Conservation (phyloP, 495 filamentous ascomycete species). For the Penicilliopsis zonata region DNA sequence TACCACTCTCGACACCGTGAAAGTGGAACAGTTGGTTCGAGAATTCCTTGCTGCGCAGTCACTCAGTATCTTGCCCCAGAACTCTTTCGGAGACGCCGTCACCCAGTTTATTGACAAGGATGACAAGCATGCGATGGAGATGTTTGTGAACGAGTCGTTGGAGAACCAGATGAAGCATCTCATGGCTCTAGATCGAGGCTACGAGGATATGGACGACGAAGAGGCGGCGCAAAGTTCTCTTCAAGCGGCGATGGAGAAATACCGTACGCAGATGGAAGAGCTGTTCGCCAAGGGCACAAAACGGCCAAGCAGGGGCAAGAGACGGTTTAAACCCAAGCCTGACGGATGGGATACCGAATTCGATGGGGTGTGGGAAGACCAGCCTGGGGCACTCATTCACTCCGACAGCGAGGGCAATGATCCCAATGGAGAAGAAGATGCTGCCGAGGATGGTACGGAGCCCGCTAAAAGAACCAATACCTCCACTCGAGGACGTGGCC, state of each 20-base stretch:
- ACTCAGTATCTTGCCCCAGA: conserved; percentile 80
- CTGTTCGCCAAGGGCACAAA: conserved; percentile 56
- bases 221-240: conserved; percentile 44
- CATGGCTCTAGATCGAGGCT: conserved; percentile 48
- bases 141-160: conserved; percentile 74
- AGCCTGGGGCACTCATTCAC: conserved; percentile 54
- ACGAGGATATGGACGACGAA: conserved; percentile 54
- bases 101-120: conserved; percentile 90
- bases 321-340: conserved; percentile 63
- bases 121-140: conserved; percentile 85
- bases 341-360: conserved; percentile 77
- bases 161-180: conserved; percentile 66
- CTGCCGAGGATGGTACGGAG: conserved; percentile 28
- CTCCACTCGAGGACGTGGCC: conserved; percentile 21
- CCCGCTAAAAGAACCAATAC: conserved; percentile 17
- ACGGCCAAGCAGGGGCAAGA: conserved; percentile 44
- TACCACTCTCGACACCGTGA: conserved; percentile 58
- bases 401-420: conserved; percentile 41
- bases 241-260: conserved; percentile 56
- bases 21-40: conserved; percentile 75
- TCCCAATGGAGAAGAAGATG: conserved; percentile 32
- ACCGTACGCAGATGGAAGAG: conserved; percentile 58
- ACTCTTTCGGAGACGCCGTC: conserved; percentile 86
- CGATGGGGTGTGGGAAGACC: conserved; percentile 75
- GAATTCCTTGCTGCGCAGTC: conserved; percentile 78